phyloP scores from a whole-genome alignment of 1,284 basidiomycete genomes.

The Malassezia sympodialis region DNA sequence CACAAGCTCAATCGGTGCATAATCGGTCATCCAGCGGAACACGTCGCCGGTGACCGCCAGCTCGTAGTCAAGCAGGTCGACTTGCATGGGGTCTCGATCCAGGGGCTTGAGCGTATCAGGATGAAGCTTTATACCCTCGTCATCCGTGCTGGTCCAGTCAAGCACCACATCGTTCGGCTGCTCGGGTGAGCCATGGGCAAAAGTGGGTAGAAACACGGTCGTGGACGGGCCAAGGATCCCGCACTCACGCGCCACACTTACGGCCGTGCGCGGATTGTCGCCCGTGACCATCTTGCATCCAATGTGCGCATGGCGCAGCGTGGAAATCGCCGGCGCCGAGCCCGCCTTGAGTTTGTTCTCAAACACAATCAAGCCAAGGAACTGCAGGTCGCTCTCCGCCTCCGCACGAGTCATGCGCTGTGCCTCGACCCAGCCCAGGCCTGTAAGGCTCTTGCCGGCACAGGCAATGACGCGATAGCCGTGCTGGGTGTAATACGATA shows the following conservation, averaged over 20 bases:
- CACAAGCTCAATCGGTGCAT: slow-evolving; percentile 68
- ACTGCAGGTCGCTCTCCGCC: slow-evolving; percentile 79
- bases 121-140: slow-evolving; percentile 73
- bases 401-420: slow-evolving; percentile 93
- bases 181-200: slow-evolving; percentile 48
- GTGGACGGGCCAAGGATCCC: slow-evolving; percentile 76
- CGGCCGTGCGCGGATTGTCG: slow-evolving; percentile 90
- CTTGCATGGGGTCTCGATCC: slow-evolving; percentile 34
- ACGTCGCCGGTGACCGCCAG: slow-evolving; percentile 92
- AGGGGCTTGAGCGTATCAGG: slow-evolving; percentile 62
- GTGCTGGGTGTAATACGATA: slow-evolving; percentile 92
- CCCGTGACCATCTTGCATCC: slow-evolving; percentile 97
- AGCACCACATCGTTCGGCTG: slow-evolving; percentile 53
- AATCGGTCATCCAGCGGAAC: slow-evolving; percentile 96
- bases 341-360: slow-evolving; percentile 96
- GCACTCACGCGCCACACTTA: slow-evolving; percentile 92
- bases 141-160: slow-evolving; percentile 87
- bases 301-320: slow-evolving; percentile 76
- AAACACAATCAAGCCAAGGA: slow-evolving; percentile 92
- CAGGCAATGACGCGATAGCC: slow-evolving; percentile 98
- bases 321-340: slow-evolving; percentile 81
- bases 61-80: slow-evolving; percentile 66
- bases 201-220: slow-evolving; percentile 80
- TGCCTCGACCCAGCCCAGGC: slow-evolving; percentile 91
- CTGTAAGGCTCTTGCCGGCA: slow-evolving; percentile 87